Evolutionary conservation across 495 filamentous ascomycete genomes (phyloP).

Genomic region (Penicillium riverlandense): DNA sequence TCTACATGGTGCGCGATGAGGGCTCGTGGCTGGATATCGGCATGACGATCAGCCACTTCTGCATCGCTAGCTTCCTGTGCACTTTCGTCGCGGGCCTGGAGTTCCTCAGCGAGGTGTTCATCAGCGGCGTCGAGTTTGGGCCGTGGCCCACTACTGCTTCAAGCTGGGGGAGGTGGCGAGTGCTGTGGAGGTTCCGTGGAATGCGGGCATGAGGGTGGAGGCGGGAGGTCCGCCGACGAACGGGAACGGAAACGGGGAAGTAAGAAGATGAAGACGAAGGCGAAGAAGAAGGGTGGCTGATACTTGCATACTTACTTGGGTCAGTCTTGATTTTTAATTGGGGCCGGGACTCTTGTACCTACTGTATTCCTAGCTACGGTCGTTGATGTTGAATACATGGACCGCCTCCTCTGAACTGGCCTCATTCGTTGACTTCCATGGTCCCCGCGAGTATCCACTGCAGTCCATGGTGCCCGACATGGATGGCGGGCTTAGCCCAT

Average conservation of each 20-base stretch:
- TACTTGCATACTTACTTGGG: background rate
- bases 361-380: no score
- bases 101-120: conserved; percentile 74
- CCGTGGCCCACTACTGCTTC: background rate
- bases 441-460: no score
- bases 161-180: conserved; percentile 9
- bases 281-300: conserved; percentile 6
- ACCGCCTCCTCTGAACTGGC: no score
- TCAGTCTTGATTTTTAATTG: conserved; percentile 2
- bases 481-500: no score
- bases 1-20: conserved; percentile 93
- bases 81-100: conserved; percentile 89
- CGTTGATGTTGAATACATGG: no score
- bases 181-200: conserved; percentile 10
- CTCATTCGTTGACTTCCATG: no score
- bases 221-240: background rate
- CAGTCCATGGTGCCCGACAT: conserved; percentile 6
- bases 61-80: conserved; percentile 81
- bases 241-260: background rate
- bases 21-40: conserved; percentile 98
- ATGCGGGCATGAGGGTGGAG: conserved; percentile 12
- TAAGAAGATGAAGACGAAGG: conserved; percentile 1
- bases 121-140: conserved; percentile 72
- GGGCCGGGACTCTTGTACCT: background rate
- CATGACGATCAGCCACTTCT: conserved; percentile 89